Base-by-base conservation (phyloP, 75 land plant species). In the Picea glauca region DNA sequence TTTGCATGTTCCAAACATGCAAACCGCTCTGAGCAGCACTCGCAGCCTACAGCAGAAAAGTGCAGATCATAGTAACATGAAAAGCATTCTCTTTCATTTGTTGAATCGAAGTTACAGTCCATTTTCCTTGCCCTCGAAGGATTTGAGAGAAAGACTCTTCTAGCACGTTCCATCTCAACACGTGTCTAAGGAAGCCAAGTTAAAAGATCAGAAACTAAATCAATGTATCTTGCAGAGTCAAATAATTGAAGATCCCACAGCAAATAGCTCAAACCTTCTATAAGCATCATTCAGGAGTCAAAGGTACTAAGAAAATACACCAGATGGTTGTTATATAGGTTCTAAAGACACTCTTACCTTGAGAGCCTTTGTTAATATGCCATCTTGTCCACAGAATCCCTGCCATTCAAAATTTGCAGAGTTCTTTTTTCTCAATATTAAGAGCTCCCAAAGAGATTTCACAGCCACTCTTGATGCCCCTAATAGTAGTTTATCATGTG, bases 401-500 rank as follows among this genome's bases (percentile, higher is more conserved):
- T 80, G 83, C 93, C 93, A 91, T 50, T 84, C 84, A 58, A 74
- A 50, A 56, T 89, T 81, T 17, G 82, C 78, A 15, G 11, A 13
- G 0, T 77, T 85, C 32, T 32, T 75, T 43, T 83, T 90, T 81
- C 66, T 79, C 30, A 75, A 21, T 7, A 87, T 57, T 50, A 50
- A 64, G 20, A 85, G 38, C 70, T 90, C 78, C 88, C 87, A 90
- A 60, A 75, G 88, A 58, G 85, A 86, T 62, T 72, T 81, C 18
- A 90, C 87, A 33, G 88, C 90, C 79, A 85, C 85, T 56, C 67
- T 89, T 59, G 94, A 94, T 60, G 98, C 94, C 56, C 84, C 83
- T n/a, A 96, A 78, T 79, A 96, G 82, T 43, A 96, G 78, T 81
- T 92, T 96, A 80, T 96, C 98, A 85, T 90, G 90, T 12, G 98